Base-by-base conservation (phyloP, 2,329 filamentous ascomycete genomes). In the Sclerotiophoma versabilis region DNA sequence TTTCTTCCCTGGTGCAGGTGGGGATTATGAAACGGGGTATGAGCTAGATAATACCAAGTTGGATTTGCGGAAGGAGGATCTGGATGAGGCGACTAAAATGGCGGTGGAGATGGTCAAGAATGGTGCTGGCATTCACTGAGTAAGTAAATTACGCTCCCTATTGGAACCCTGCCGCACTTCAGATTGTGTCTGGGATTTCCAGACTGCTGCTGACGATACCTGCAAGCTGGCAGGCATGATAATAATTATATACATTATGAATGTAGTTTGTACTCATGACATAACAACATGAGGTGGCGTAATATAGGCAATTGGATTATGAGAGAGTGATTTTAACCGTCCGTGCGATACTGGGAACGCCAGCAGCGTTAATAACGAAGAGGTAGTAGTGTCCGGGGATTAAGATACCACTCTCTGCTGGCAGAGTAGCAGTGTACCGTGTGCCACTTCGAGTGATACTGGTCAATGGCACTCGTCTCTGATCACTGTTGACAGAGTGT, bases 51-150 rank as follows among this genome's bases (percentile, higher is more conserved):
- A 89, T 61, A 77, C 80, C n/a, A 60, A 75, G 5, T 72, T 90
- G 12, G 83, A 79, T 0, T 71, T 90, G 66, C 80, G 83, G 0
- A 74, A 81, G 54, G 87, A 89, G 69, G 78, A 80, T 37, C 59
- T 88, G 46, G 85, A 89, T 60, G 80, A 83, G 59, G 75, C 77
- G n/a, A 89, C 83, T 0, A 79, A 72, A 66, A 67, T 68, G 20
- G 82, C 79, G 0, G 59, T 87, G 0, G 74, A 79, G 7, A 67
- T 83, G 75, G 77, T 71, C 6, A 69, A 78, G 58, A 60, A 60
- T 22, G 47, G 47, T 12, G 20, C 22, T 5, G 47, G 47, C 4
- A 43, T 32, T 30, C 29, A 53, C 7, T 43, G 30, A 47, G 30
- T 4, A n/a, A n/a, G n/a, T n/a, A n/a, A n/a, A n/a, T n/a, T n/a